A percentile compares a stretch with the other conserved stretches of the same genome.
Evolutionary conservation across 78 protist genomes (phyloP).

Genomic region (Dictyostelium capitatum): DNA sequence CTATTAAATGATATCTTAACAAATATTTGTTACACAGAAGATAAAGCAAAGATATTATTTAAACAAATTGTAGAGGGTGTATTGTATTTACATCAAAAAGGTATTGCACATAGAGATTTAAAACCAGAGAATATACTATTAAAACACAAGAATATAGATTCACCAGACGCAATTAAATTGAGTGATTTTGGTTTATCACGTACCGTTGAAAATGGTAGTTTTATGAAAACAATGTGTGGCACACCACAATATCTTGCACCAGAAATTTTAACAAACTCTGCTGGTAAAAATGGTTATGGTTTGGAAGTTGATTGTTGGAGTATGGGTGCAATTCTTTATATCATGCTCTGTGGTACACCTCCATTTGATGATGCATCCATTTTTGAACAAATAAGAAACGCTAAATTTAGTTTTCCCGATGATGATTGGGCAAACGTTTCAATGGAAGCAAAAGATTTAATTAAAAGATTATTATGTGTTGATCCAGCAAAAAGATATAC

Average conservation of each 20-base stretch:
- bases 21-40: constrained; percentile 24
- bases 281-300: constrained; percentile 71
- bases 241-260: constrained; percentile 83
- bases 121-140: constrained; percentile 77
- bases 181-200: constrained; percentile 58
- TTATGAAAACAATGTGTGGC: constrained; percentile 82
- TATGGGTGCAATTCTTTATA: constrained; percentile 84
- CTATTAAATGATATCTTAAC: constrained; percentile 68
- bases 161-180: constrained; percentile 33
- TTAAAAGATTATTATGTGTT: constrained; percentile 65
- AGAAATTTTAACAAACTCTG: constrained; percentile 35
- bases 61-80: constrained; percentile 83
- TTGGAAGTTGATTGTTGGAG: constrained; percentile 84
- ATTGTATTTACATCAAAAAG: constrained; percentile 72
- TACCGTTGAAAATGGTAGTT: constrained; percentile 21
- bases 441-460: constrained; percentile 73
- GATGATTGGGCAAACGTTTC: constrained; percentile 36
- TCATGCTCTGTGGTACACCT: constrained; percentile 79
- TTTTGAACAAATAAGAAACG: constrained; percentile 75
- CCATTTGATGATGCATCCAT: constrained; percentile 78
- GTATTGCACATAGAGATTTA: constrained; percentile 86
- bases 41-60: constrained; percentile 48
- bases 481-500: constrained; percentile 57
- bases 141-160: constrained; percentile 17
- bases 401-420: constrained; percentile 35